phyloP scores from a whole-genome alignment of 2,329 filamentous ascomycete species.

The Alternaria dauci region DNA sequence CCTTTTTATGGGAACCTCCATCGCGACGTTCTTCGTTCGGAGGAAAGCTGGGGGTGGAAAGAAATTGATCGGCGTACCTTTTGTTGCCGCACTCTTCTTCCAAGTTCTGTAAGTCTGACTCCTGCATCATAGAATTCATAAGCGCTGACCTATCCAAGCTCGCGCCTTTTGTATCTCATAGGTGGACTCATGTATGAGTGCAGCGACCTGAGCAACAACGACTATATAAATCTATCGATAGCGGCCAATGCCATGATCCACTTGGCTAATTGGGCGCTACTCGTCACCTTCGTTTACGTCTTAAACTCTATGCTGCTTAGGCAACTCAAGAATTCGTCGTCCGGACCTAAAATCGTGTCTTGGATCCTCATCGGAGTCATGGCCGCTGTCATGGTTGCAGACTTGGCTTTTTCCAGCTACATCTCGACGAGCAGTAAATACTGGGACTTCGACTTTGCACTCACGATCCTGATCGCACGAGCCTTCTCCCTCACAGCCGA shows the following conservation, averaged over 20 bases:
- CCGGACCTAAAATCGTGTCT: constrained; percentile 22
- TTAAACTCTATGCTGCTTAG: constrained; percentile 38
- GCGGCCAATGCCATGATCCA: constrained; percentile 28
- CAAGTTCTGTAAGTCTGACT: constrained; percentile 30
- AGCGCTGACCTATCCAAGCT: constrained; percentile 15
- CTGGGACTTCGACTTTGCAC: background rate
- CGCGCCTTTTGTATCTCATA: constrained; percentile 20
- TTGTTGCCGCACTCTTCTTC: constrained; percentile 20
- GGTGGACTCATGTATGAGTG: constrained; percentile 27
- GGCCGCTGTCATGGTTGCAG: constrained; percentile 23
- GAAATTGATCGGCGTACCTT: constrained; percentile 32
- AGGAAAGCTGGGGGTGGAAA: constrained; percentile 31
- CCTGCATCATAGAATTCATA: background rate
- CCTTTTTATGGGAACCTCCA: constrained; percentile 26
- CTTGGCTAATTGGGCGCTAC: constrained; percentile 33
- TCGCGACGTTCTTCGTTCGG: constrained; percentile 26
- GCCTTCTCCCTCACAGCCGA: constrained; percentile 22
- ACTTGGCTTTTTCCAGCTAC: constrained; percentile 26
- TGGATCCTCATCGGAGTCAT: constrained; percentile 30
- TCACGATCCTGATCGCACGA: background rate
- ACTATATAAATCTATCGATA: constrained; percentile 23
- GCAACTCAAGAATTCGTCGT: constrained; percentile 18
- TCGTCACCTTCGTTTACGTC: constrained; percentile 33
- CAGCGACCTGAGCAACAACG: background rate
- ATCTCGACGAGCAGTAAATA: constrained; percentile 11